Evolutionary conservation across 2,329 filamentous ascomycete genomes (phyloP).

Genomic region (Alternaria incomplexa): DNA sequence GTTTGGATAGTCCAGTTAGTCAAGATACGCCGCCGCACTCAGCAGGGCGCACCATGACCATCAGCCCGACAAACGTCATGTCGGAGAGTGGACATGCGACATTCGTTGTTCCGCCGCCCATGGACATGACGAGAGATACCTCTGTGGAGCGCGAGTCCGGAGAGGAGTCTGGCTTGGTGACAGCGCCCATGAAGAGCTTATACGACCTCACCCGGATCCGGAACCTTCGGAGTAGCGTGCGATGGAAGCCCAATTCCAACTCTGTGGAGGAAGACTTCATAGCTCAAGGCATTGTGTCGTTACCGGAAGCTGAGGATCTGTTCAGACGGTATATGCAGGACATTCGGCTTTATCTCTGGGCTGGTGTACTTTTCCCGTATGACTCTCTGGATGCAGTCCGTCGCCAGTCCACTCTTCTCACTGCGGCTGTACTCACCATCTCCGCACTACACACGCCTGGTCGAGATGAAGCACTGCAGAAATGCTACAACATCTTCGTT

Average conservation of each 20-base stretch:
- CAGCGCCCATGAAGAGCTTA: slow-evolving; percentile 44
- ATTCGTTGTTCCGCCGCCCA: slow-evolving; percentile 34
- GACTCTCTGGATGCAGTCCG: slow-evolving; percentile 37
- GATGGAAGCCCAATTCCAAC: slow-evolving; percentile 32
- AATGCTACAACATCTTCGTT: slow-evolving; percentile 43
- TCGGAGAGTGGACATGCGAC: slow-evolving; percentile 32
- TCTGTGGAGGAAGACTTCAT: slow-evolving; percentile 42
- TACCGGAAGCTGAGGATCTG: slow-evolving; percentile 37
- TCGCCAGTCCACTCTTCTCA: slow-evolving; percentile 39
- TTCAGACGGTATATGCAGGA: slow-evolving; percentile 40
- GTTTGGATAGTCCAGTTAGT: slow-evolving; percentile 21
- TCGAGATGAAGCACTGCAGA: slow-evolving; percentile 35
- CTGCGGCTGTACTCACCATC: slow-evolving; percentile 39
- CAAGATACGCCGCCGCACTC: slow-evolving; percentile 18
- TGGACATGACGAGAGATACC: slow-evolving; percentile 45
- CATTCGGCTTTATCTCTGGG: slow-evolving; percentile 43
- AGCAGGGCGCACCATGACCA: slow-evolving; percentile 16
- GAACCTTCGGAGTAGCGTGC: slow-evolving; percentile 38
- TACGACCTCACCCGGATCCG: slow-evolving; percentile 43
- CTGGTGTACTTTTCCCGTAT: slow-evolving; percentile 39
- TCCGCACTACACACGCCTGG: slow-evolving; percentile 39
- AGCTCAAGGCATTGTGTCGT: slow-evolving; percentile 34
- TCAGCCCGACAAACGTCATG: slow-evolving; percentile 33
- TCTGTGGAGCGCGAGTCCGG: slow-evolving; percentile 37
- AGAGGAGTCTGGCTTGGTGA: slow-evolving; percentile 34